A percentile compares a stretch with the other conserved stretches of the same genome.
Conservation (phyloP, 306 rosid genomes). For the Prosopis cineraria region DNA sequence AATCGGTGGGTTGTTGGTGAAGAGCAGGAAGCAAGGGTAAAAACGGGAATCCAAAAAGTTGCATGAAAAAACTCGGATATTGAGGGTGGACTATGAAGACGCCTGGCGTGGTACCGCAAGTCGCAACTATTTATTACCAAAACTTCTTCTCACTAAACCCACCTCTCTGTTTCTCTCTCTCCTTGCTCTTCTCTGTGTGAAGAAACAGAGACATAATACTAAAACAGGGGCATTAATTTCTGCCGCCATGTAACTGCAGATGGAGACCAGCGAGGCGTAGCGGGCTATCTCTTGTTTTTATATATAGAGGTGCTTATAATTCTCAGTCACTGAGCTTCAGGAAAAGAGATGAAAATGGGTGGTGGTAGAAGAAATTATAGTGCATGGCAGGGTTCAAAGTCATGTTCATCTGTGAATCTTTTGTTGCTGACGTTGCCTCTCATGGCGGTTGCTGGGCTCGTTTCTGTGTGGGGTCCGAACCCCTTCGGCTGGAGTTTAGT, state of each 20-base stretch:
- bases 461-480: conserved; percentile 57
- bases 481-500: conserved; percentile 41
- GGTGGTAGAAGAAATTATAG: conserved; percentile 3
- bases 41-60: conserved; percentile 50
- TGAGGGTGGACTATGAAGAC: conserved; percentile 47
- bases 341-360: conserved; percentile 23
- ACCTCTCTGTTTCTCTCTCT: conserved; percentile 28
- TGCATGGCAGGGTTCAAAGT: conserved; percentile 35
- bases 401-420: conserved; percentile 45
- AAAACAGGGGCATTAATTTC: conserved; percentile 28
- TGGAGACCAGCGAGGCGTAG: conserved; percentile 3
- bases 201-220: conserved; percentile 7
- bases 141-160: neutral
- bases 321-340: neutral
- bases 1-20: conserved; percentile 26
- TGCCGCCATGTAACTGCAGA: conserved; percentile 11
- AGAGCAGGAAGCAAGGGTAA: conserved; percentile 37
- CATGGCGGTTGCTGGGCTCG: conserved; percentile 52
- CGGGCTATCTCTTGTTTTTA: neutral
- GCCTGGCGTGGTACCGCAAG: conserved; percentile 59
- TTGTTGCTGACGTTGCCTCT: conserved; percentile 59
- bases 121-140: conserved; percentile 62
- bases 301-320: neutral
- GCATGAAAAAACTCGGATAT: conserved; percentile 63
- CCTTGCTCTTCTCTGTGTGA: neutral